Conservation (phyloP, 2,329 filamentous ascomycete species). For the Coleophoma cylindrospora region DNA sequence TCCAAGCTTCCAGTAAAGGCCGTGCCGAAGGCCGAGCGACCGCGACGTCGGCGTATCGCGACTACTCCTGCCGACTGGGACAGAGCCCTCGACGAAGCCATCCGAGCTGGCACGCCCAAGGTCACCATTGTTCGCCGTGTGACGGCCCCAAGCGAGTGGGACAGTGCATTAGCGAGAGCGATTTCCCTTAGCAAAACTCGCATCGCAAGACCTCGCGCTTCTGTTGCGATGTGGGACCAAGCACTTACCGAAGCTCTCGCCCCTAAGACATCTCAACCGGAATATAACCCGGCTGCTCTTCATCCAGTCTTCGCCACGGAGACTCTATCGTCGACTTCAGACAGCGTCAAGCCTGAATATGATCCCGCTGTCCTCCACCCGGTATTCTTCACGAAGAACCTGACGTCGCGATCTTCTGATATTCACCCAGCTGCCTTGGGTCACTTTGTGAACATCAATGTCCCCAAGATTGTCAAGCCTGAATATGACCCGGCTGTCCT, state of each 20-base stretch:
- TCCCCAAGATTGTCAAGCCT: neutral
- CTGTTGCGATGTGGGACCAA: neutral
- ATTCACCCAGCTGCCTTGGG: slow-evolving; percentile 13
- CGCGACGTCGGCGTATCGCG: slow-evolving; percentile 9
- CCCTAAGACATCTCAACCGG: neutral
- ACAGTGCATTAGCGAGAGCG: neutral
- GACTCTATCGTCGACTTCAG: slow-evolving; percentile 5
- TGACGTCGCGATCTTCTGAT: slow-evolving; percentile 3
- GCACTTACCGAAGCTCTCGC: neutral
- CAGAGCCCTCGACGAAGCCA: slow-evolving; percentile 17
- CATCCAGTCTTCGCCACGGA: slow-evolving; percentile 19
- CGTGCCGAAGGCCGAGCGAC: slow-evolving; percentile 9
- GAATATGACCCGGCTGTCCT: slow-evolving; percentile 5
- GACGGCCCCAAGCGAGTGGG: neutral
- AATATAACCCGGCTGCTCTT: slow-evolving; percentile 10
- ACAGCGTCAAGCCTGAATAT: slow-evolving; percentile 1
- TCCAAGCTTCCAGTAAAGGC: neutral
- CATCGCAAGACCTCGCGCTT: neutral
- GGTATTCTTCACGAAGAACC: slow-evolving; percentile 10
- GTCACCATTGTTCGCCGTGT: neutral
- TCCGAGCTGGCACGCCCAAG: slow-evolving; percentile 10
- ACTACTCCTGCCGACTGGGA: slow-evolving; percentile 16
- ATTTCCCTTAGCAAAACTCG: neutral
- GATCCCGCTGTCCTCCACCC: slow-evolving; percentile 11
- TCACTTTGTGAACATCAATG: slow-evolving; percentile 1